Evolutionary conservation across 2,329 filamentous ascomycete species (phyloP).

Genomic region (Fusarium tjaetaba): DNA sequence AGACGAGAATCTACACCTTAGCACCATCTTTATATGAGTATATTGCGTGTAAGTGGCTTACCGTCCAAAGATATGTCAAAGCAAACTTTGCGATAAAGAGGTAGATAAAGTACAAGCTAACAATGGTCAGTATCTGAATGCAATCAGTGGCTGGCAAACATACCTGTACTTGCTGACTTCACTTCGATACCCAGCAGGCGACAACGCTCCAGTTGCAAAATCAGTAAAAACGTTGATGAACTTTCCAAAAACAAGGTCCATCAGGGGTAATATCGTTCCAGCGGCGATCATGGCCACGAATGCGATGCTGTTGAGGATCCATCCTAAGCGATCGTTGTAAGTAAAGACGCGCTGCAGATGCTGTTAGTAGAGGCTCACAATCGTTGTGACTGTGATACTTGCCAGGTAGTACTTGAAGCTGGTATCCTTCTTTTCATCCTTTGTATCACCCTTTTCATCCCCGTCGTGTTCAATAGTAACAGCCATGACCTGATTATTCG

Average conservation of each 20-base stretch:
- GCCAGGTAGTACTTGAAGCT: conserved; percentile 44
- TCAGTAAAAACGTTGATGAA: conserved; percentile 65
- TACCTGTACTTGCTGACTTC: conserved; percentile 59
- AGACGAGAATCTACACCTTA: conserved; percentile 47
- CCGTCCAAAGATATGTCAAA: conserved; percentile 65
- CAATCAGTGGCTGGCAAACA: neutral
- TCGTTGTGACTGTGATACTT: neutral
- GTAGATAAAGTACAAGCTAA: conserved; percentile 66
- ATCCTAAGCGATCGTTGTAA: conserved; percentile 53
- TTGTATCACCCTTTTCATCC: neutral
- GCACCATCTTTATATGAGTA: accelerated
- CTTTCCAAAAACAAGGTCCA: conserved; percentile 68
- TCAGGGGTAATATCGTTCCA: conserved; percentile 58
- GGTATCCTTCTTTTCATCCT: conserved; percentile 25
- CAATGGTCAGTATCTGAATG: neutral
- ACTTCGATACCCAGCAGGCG: conserved; percentile 58
- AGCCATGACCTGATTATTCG: conserved; percentile 2
- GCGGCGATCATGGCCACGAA: conserved; percentile 51
- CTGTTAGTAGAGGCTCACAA: neutral
- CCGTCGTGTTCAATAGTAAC: neutral
- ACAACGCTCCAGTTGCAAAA: conserved; percentile 60
- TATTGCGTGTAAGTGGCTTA: conserved; percentile 40
- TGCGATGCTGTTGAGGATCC: conserved; percentile 50
- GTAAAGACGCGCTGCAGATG: conserved; percentile 48
- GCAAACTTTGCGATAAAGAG: conserved; percentile 65